Evolutionary conservation across 2,329 filamentous ascomycete species (phyloP).

Genomic region (Penicillium expansum): DNA sequence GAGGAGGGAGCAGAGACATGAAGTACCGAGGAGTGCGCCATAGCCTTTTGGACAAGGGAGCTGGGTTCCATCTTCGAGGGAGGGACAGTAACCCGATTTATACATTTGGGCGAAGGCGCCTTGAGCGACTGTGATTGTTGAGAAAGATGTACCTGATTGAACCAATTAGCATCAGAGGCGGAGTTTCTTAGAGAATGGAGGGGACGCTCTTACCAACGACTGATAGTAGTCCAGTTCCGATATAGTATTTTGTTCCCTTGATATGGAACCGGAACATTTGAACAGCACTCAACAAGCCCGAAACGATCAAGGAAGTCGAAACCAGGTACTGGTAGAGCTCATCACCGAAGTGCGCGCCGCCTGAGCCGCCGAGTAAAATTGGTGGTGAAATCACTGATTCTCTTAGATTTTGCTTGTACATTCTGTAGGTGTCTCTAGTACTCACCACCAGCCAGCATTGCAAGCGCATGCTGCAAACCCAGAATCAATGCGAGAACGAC

Average conservation of each 20-base stretch:
- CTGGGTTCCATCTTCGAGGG: slow-evolving; percentile 53
- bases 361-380: slow-evolving; percentile 57
- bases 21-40: slow-evolving; percentile 62
- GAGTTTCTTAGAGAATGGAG: background rate
- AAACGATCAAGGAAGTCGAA: slow-evolving; percentile 66
- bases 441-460: slow-evolving; percentile 58
- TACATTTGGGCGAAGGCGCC: slow-evolving; percentile 65
- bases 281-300: slow-evolving; percentile 62
- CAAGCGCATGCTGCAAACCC: slow-evolving; percentile 67
- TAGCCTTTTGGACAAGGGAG: slow-evolving; percentile 66
- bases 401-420: background rate
- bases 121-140: slow-evolving; percentile 63
- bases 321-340: slow-evolving; percentile 63
- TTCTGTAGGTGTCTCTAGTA: background rate
- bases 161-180: background rate
- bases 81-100: slow-evolving; percentile 60
- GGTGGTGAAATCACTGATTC: slow-evolving; percentile 58
- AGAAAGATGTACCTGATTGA: slow-evolving; percentile 57
- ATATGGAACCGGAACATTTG: slow-evolving; percentile 68
- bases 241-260: slow-evolving; percentile 59
- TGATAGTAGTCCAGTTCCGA: slow-evolving; percentile 65
- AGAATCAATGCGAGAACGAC: slow-evolving; percentile 64
- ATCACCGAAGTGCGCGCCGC: slow-evolving; percentile 56
- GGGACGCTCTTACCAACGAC: slow-evolving; percentile 52
- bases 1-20: slow-evolving; percentile 48